These are phyloP conservation scores for Vitis labrusca DNA, from an alignment of 164 flowering plant genomes.

Conservation along the genomic window DNA sequence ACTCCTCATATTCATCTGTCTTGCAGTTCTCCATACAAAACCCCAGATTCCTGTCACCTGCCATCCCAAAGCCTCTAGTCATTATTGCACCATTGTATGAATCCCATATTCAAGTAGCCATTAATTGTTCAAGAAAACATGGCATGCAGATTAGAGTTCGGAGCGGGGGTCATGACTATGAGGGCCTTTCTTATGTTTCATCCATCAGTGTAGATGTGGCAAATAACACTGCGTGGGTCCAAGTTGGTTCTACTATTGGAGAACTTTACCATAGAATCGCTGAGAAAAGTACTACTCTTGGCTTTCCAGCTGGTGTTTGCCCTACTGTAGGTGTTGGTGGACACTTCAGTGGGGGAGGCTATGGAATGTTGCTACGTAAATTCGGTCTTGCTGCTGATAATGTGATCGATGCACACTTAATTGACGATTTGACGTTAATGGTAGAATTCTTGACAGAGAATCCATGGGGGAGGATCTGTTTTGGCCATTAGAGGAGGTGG, in stretches of 20 bases:
- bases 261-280: conserved; percentile 25
- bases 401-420: conserved; percentile 22
- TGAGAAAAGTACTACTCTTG: conserved; percentile 16
- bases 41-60: no score
- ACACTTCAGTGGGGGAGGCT: no score
- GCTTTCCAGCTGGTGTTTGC: conserved; percentile 25
- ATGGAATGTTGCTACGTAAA: no score
- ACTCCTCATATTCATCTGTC: no score
- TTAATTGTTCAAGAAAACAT: not conserved
- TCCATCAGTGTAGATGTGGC: not conserved
- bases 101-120: conserved; percentile 7
- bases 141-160: conserved; percentile 19
- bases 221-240: not conserved
- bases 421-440: conserved; percentile 13
- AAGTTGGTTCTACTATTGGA: conserved; percentile 9
- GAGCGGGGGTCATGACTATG: conserved; percentile 12
- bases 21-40: no score
- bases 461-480: no score
- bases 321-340: conserved; percentile 23
- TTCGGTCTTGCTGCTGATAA: not conserved
- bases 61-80: no score
- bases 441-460: conserved; percentile 9
- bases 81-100: not conserved
- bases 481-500: conserved; percentile 28
- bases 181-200: conserved; percentile 17